Conservation (phyloP, 768 basidiomycete genomes). For the Mycena vulgaris region DNA sequence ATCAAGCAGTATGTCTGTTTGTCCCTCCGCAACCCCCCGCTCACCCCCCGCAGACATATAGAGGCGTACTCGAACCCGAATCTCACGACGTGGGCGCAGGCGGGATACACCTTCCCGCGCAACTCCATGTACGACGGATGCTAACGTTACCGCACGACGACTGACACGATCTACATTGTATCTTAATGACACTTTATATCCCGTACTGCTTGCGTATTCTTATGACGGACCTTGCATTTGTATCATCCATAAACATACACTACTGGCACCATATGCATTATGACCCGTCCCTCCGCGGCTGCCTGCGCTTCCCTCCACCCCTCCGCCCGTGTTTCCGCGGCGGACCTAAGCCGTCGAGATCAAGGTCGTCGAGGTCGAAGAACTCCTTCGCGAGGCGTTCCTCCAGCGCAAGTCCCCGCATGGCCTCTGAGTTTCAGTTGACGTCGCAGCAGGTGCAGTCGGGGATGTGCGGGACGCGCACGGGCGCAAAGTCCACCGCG, state of each 20-base stretch:
- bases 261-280: not conserved
- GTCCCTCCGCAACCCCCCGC: not conserved
- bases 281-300: too few relatives aligned
- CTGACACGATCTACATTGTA: not conserved
- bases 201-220: slow-evolving; percentile 2
- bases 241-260: slow-evolving; percentile 21
- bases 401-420: too few relatives aligned
- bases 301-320: too few relatives aligned
- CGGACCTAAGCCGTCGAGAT: too few relatives aligned
- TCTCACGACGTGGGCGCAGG: slow-evolving; percentile 87
- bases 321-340: too few relatives aligned
- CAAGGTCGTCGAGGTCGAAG: too few relatives aligned
- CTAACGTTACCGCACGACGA: not conserved
- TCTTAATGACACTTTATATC: slow-evolving; percentile 8
- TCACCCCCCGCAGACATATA: slow-evolving; percentile 20
- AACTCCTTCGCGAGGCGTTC: too few relatives aligned
- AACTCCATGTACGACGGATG: slow-evolving; percentile 39
- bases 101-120: slow-evolving; percentile 81
- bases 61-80: slow-evolving; percentile 85
- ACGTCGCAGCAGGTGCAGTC: too few relatives aligned
- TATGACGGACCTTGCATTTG: slow-evolving; percentile 22
- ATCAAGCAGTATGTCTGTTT: slow-evolving; percentile 61
- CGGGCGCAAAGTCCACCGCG: too few relatives aligned
- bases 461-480: too few relatives aligned
- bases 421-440: too few relatives aligned